Evolutionary conservation across 2,329 filamentous ascomycete species (phyloP), one percentile per base, ranked within the genome.

Genomic region (Botryotinia calthae): DNA sequence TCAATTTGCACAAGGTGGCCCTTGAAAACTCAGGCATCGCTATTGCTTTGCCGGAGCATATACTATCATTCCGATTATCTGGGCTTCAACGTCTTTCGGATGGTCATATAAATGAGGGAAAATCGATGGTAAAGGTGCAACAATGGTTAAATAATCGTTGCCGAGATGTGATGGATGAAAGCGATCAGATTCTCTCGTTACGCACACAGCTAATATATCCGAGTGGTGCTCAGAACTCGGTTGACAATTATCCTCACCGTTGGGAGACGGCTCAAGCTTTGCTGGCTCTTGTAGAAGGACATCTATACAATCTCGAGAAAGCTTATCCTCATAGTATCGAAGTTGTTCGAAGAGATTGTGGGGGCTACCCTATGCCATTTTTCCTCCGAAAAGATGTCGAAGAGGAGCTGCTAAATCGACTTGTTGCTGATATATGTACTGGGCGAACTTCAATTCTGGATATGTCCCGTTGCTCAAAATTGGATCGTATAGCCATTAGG

Each of bases 111-210:
- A 61, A 76, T 1, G 79, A 85, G 59, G 86, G 84, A 0, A 75
- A 71, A 0, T 59, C 72, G 0, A 84, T 89, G 82, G 79, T 88
- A 14, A 79, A 81, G 2, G 80, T 81, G 0, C 85, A 88, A 63
- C 74, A 76, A 12, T 87, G 84, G 82, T 76, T 89, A 14, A 78
- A 83, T 25, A 72, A 74, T 9, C 74, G 80, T 22, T 82, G 81
- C 18, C 81, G 87, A 0, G 87, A 89, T 76, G 80, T 89, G 2
- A 76, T 89, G 0, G 87, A 89, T 73, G 87, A 89, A 75, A 85
- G 79, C 31, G 83, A 85, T 72, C 79, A 80, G 28, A 84, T 81
- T 4, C 76, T 85, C 1, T 79, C 81, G 1, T 76, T 82, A 4
- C 79, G 79, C 25, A 83, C 81, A 0, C 82, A 85, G 56, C 73